A percentile compares a stretch with the other conserved stretches of the same genome.
phyloP scores from a whole-genome alignment of 2,329 filamentous ascomycete species.

The Akanthomyces muscarius region DNA sequence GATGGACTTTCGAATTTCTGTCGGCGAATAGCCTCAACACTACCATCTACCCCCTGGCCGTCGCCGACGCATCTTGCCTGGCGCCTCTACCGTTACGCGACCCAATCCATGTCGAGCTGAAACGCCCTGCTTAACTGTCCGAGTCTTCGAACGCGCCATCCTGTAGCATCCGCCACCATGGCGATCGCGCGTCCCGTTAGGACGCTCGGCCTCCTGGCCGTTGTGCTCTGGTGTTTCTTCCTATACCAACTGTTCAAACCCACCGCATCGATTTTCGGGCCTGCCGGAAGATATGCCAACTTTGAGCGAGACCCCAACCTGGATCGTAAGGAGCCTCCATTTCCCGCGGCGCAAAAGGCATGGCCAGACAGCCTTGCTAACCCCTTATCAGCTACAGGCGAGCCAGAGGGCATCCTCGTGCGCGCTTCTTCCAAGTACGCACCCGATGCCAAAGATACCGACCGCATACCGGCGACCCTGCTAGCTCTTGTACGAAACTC shows the following conservation, averaged over 20 bases:
- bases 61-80: neutral
- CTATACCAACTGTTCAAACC: conserved; percentile 69
- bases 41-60: neutral
- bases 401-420: conserved; percentile 73
- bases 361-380: conserved; percentile 19
- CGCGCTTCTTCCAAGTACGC: conserved; percentile 74
- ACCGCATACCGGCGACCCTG: conserved; percentile 89
- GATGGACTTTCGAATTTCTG: neutral
- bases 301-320: conserved; percentile 78
- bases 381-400: conserved; percentile 63
- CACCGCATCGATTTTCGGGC: conserved; percentile 41
- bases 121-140: neutral
- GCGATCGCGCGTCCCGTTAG: conserved; percentile 81
- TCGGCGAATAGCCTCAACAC: conserved; percentile 13
- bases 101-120: conserved; percentile 14
- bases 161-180: conserved; percentile 50
- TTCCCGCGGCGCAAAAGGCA: neutral
- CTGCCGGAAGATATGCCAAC: conserved; percentile 45
- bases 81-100: neutral
- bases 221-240: conserved; percentile 73
- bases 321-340: conserved; percentile 61
- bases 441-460: conserved; percentile 67
- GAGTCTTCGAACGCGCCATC: neutral
- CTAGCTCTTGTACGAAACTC: conserved; percentile 89
- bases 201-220: conserved; percentile 66